Conservation (phyloP, 1,284 basidiomycete genomes). For the Paramarasmius palmivorus region DNA sequence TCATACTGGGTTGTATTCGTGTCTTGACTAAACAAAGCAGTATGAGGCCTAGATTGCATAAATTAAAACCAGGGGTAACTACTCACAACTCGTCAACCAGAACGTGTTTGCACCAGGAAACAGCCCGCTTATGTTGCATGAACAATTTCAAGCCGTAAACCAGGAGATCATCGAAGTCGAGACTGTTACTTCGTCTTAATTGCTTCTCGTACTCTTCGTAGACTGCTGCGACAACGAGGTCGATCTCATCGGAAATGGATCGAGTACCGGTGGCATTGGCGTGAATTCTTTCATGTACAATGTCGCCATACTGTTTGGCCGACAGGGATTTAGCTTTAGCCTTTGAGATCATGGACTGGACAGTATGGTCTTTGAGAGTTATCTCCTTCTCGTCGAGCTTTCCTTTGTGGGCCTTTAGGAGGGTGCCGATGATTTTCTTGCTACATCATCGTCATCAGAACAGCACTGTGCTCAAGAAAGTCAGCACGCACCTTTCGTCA, state of each 20-base stretch:
- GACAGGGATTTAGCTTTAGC: slow-evolving; percentile 76
- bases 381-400: slow-evolving; percentile 49
- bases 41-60: not conserved
- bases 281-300: slow-evolving; percentile 17
- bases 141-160: slow-evolving; percentile 80
- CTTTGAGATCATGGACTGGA: slow-evolving; percentile 73
- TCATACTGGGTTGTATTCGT: slow-evolving; percentile 88
- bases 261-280: slow-evolving; percentile 12
- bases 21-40: slow-evolving; percentile 62
- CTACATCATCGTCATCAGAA: slow-evolving; percentile 35
- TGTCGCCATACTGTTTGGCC: slow-evolving; percentile 45
- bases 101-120: slow-evolving; percentile 72
- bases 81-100: slow-evolving; percentile 89
- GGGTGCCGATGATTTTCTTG: slow-evolving; percentile 69
- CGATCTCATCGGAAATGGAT: slow-evolving; percentile 25
- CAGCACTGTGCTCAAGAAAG: not conserved
- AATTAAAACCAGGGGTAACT: slow-evolving; percentile 17
- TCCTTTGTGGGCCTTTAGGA: slow-evolving; percentile 60
- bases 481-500: slow-evolving; percentile 73
- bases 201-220: slow-evolving; percentile 73
- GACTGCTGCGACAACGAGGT: slow-evolving; percentile 50
- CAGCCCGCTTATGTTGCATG: slow-evolving; percentile 49
- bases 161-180: slow-evolving; percentile 92
- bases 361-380: slow-evolving; percentile 59
- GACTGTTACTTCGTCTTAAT: slow-evolving; percentile 64